Base-by-base conservation (phyloP, 108 stramenopile genomes). In the Conticribra guillardii region DNA sequence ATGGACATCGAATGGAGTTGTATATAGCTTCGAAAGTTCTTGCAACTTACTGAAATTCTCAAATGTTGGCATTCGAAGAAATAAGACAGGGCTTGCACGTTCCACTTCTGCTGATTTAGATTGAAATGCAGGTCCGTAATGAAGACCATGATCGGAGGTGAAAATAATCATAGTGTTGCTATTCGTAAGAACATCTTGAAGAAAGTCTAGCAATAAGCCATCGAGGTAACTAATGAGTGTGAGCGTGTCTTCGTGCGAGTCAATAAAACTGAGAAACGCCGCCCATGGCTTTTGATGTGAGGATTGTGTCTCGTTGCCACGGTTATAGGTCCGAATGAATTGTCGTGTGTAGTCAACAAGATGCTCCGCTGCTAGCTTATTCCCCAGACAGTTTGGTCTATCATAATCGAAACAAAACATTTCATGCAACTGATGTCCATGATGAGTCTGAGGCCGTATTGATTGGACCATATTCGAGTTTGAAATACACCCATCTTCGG, bases 391-490 rank as follows among this genome's bases (percentile, higher is more conserved):
- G 52, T 86, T 86, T 16, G 85, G 85, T 47, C 85, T 69, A 15
- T 69, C 56, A 62, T 68, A 86, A 37, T 77, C 69, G 28, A 74
- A 86, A 54, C 85, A 86, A 45, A 82, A 80, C 54, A 86, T 59
- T 47, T 72, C 58, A 14, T 72, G 41, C 34, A 86, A 52, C 11
- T 58, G 68, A 1, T 64, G 24, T 11, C 85, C 85, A 67, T 86
- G 85, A 37, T 75, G 69, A 3, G 80, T 81, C 11, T 81, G 49
- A 14, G 85, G 85, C 18, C 60, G 37, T 16, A 86, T 71, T 26
- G 67, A 69, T 70, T 82, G 78, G 5, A 86, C 65, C 85, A 86
- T 86, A 54, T 86, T 86, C 8, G 62, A 60, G 51, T 86, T 86
- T 19, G 27, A 21, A 11, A 86, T 66, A 56, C 85, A 86, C 1